Percentiles rank a stretch among this genome's conserved stretches.
phyloP scores from a whole-genome alignment of 495 filamentous ascomycete species.

The Chaetomidium leptoderma region DNA sequence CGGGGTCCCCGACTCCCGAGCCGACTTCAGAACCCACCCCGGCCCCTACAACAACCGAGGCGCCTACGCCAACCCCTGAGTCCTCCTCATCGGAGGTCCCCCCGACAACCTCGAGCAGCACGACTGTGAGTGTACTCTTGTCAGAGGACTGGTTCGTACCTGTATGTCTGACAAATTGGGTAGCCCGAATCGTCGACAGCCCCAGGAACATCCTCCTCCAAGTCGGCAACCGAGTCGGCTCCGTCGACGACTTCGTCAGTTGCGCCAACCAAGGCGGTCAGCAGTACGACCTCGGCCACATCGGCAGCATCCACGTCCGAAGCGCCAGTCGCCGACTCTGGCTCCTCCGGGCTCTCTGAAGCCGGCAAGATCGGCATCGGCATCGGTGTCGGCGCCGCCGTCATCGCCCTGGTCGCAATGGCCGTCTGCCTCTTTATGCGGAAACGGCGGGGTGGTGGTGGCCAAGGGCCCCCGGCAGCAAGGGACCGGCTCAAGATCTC shows the following conservation, averaged over 20 bases:
- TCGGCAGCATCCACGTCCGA: constrained; percentile 16
- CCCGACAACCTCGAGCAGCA: constrained; percentile 1
- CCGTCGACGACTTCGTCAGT: neutral
- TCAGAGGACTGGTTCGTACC: neutral
- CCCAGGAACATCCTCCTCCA: neutral
- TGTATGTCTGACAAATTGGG: neutral
- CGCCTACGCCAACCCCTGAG: neutral
- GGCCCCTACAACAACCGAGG: constrained; percentile 15
- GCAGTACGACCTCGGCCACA: constrained; percentile 10
- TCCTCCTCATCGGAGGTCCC: neutral
- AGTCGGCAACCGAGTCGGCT: neutral
- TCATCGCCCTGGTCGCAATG: constrained; percentile 28
- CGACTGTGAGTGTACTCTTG: neutral
- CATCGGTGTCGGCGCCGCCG: constrained; percentile 36
- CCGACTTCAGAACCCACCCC: constrained; percentile 10
- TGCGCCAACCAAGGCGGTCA: constrained; percentile 10
- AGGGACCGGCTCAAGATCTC: constrained; percentile 39
- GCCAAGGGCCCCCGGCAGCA: neutral
- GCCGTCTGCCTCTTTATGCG: constrained; percentile 30
- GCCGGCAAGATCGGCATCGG: constrained; percentile 45
- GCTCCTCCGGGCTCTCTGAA: constrained; percentile 25
- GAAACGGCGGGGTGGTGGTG: constrained; percentile 27
- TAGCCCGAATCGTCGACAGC: constrained; percentile 1
- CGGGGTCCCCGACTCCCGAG: neutral
- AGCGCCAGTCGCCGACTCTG: constrained; percentile 18